Conservation (phyloP, 495 filamentous ascomycete genomes). For the Aspergillus incahuasiensis region DNA sequence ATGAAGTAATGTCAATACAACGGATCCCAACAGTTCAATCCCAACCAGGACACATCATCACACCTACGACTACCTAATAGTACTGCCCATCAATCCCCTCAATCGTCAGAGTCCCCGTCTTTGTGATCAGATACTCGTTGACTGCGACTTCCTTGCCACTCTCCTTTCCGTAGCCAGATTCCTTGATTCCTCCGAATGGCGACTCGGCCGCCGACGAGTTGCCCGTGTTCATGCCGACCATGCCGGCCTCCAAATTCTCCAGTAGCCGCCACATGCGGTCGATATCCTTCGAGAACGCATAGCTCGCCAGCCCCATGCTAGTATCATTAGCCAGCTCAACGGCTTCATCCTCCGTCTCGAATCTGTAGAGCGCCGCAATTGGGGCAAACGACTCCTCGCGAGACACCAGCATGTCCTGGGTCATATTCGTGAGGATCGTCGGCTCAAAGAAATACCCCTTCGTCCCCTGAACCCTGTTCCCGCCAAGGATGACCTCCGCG, state of each 20-base stretch:
- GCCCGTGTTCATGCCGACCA: constrained; percentile 71
- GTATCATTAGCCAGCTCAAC: constrained; percentile 59
- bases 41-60: no score
- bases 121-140: constrained; percentile 65
- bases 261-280: constrained; percentile 68
- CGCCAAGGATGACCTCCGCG: constrained; percentile 55
- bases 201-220: constrained; percentile 64
- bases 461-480: constrained; percentile 41
- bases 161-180: constrained; percentile 73
- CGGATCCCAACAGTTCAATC: no score
- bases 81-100: constrained; percentile 59
- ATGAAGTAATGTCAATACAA: no score
- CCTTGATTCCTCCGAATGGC: constrained; percentile 74
- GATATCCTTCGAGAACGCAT: constrained; percentile 71
- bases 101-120: constrained; percentile 63
- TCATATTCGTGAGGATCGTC: constrained; percentile 61
- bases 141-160: constrained; percentile 69
- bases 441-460: constrained; percentile 70
- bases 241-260: constrained; percentile 71
- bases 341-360: constrained; percentile 66
- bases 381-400: constrained; percentile 70
- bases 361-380: constrained; percentile 61
- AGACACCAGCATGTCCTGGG: constrained; percentile 58
- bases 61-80: no score
- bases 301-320: constrained; percentile 65